A percentile compares a stretch with the other conserved stretches of the same genome.
These are phyloP conservation scores for Aspergillus hiratsukae DNA, from an alignment of 2,329 filamentous ascomycete species.

Conservation along the genomic window DNA sequence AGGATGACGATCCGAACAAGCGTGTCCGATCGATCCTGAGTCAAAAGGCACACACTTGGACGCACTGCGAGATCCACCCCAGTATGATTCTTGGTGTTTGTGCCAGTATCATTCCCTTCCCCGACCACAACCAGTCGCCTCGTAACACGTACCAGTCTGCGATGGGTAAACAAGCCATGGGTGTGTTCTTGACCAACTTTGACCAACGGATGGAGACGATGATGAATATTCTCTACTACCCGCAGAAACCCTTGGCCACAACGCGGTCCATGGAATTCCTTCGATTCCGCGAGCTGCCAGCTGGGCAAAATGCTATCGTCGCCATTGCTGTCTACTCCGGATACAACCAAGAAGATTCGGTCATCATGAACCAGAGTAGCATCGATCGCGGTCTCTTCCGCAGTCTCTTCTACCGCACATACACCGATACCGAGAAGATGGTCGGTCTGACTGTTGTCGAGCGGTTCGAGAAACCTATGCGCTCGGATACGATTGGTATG, in stretches of 20 bases:
- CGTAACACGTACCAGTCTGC: constrained; percentile 99
- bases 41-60: constrained; percentile 84
- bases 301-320: constrained; percentile 96
- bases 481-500: constrained; percentile 80
- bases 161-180: constrained; percentile 99
- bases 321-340: constrained; percentile 96
- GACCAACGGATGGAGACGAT: constrained; percentile 98
- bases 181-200: constrained; percentile 97
- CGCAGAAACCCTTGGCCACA: constrained; percentile 93
- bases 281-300: constrained; percentile 94
- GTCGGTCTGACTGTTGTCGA: constrained; percentile 91
- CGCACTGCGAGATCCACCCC: constrained; percentile 97
- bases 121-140: constrained; percentile 95
- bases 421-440: constrained; percentile 94
- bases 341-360: constrained; percentile 99
- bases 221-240: constrained; percentile 98
- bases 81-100: constrained; percentile 99
- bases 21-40: constrained; percentile 86
- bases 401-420: constrained; percentile 95
- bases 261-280: constrained; percentile 98
- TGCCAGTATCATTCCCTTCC: constrained; percentile 98
- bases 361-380: constrained; percentile 99
- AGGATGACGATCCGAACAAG: constrained; percentile 73
- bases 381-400: constrained; percentile 97
- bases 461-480: constrained; percentile 90